Evolutionary conservation across 2,329 filamentous ascomycete species (phyloP), one percentile per base, ranked within the genome.

Genomic region (Cordyceps javanica): DNA sequence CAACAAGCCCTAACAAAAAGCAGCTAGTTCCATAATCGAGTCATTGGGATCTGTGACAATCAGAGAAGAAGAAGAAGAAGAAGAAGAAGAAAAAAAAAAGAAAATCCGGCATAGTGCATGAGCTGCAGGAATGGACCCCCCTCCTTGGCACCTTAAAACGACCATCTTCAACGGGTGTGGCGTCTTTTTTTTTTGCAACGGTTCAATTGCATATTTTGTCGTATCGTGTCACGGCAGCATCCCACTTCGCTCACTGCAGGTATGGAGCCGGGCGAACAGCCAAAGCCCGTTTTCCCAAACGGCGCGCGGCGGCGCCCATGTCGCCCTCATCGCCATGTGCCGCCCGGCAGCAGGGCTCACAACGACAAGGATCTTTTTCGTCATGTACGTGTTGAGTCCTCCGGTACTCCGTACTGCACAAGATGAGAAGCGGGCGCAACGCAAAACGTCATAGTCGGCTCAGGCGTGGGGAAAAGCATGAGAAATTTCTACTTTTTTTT

Each of bases 391-490:
- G n/a, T n/a, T n/a, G n/a, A n/a, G n/a, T n/a, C n/a, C n/a, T n/a
- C 19, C 9, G 26, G 28, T n/a, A n/a, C n/a, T 32, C 44, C 16
- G 25, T 23, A 9, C 5, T 19, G 7, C 4, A 38, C 5, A 42
- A 19, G 34, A 54, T 16, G 26, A n/a, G 21, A 19, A 19, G 30
- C 23, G 41, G 13, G 49, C 13, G 11, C 13, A 14, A 23, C 52
- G 16, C n/a, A n/a, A n/a, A n/a, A 46, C 52, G 52, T 55, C 52
- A 55, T 55, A 55, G 41, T 55, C 52, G 30, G 52, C 42, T 38
- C 52, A 55, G 52, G 23, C 41, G 21, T 44, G 51, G 26, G 19
- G 38, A 25, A 23, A n/a, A 11, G 13, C 34, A n/a, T n/a, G n/a
- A n/a, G n/a, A n/a, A n/a, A n/a, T n/a, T n/a, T n/a, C n/a, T n/a